Conservation (phyloP, 306 rosid genomes). For the Corylus heterophylla region DNA sequence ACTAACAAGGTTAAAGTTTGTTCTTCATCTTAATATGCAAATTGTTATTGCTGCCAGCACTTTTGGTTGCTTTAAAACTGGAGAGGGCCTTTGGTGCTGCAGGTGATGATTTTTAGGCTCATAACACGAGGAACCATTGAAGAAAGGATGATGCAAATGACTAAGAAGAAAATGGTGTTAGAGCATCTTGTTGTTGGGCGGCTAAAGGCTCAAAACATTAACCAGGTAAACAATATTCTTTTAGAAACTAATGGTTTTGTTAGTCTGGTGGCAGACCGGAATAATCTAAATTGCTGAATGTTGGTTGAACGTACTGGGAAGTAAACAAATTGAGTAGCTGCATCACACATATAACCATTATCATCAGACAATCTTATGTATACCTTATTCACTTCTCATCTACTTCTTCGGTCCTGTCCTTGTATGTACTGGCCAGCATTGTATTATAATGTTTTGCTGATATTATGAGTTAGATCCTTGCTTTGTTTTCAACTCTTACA, state of each 20-base stretch:
- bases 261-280: not conserved
- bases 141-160: slow-evolving; percentile 99
- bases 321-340: not conserved
- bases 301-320: not conserved
- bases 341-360: not conserved
- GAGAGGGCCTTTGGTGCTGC: slow-evolving; percentile 34
- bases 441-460: not conserved
- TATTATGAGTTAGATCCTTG: not conserved
- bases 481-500: not conserved
- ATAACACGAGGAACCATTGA: slow-evolving; percentile 92
- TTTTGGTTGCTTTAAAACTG: slow-evolving; percentile 19
- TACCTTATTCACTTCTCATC: not conserved
- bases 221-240: slow-evolving; percentile 65
- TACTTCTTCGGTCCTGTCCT: not conserved
- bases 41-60: slow-evolving; percentile 18
- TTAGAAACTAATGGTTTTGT: slow-evolving; percentile 12
- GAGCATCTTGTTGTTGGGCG: slow-evolving; percentile 98
- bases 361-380: not conserved
- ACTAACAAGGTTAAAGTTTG: slow-evolving; percentile 76
- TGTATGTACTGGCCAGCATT: not conserved
- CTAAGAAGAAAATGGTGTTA: slow-evolving; percentile 98
- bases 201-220: slow-evolving; percentile 89
- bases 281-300: not conserved
- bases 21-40: slow-evolving; percentile 22
- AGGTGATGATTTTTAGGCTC: slow-evolving; percentile 98